phyloP scores from a whole-genome alignment of 2,329 filamentous ascomycete species.

The Cryphonectria radicalis region DNA sequence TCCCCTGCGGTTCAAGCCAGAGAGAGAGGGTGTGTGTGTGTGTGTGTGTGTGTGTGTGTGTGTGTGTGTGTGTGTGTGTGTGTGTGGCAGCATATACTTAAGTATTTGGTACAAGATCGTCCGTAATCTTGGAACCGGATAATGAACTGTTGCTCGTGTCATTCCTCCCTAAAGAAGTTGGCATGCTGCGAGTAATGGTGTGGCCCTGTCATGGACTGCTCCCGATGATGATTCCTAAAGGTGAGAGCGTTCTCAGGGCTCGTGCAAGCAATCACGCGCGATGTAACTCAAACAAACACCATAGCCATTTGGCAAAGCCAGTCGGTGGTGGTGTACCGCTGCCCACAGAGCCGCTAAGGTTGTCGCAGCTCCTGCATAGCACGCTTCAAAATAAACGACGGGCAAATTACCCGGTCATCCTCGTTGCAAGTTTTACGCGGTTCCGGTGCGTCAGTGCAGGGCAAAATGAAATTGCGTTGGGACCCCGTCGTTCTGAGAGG shows the following conservation, averaged over 20 bases:
- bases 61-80: background rate
- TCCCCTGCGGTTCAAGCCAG: background rate
- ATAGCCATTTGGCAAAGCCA: background rate
- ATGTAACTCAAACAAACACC: background rate
- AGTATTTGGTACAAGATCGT: background rate
- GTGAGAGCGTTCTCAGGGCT: background rate
- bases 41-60: background rate
- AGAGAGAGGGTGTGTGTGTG: background rate
- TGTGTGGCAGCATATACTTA: background rate
- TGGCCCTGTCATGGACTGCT: background rate
- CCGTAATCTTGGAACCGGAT: background rate
- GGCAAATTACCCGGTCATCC: background rate
- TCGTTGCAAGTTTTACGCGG: background rate
- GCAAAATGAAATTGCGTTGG: background rate
- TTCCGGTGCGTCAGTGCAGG: background rate
- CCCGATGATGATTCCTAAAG: background rate
- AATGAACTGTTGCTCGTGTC: background rate
- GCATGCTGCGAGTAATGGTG: background rate
- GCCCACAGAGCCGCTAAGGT: background rate
- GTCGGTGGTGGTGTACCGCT: background rate
- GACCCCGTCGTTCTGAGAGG: no score
- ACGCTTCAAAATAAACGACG: background rate
- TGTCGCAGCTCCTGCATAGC: background rate
- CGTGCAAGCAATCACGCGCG: background rate
- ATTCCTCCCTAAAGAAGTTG: background rate